A percentile compares a stretch with the other conserved stretches of the same genome.
Conservation (phyloP, 164 flowering plant species). For the Amborella trichopoda region DNA sequence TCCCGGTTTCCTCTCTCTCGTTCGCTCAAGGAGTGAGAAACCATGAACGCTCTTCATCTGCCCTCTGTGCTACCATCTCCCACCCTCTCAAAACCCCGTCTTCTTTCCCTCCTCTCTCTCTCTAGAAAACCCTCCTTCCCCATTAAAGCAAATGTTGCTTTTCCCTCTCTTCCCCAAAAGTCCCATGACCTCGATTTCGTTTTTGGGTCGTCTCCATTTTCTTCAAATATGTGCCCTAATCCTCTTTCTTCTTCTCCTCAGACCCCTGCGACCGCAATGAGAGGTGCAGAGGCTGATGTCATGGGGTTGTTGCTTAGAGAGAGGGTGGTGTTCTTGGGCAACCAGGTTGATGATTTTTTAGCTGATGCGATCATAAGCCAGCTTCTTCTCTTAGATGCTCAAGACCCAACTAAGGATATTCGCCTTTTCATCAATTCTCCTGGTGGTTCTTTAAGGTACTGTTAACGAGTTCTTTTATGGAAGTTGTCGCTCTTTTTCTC, state of each 20-base stretch:
- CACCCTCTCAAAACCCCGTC: no score
- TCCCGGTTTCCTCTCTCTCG: no score
- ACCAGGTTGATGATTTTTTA: conserved; percentile 60
- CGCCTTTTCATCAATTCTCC: conserved; percentile 72
- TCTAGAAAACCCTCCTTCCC: no score
- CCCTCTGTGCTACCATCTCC: no score
- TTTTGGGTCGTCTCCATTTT: conserved; percentile 3
- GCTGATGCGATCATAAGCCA: conserved; percentile 84
- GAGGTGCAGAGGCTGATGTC: conserved; percentile 56
- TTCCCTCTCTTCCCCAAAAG: no score
- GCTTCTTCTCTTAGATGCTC: conserved; percentile 69
- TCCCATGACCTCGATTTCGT: no score
- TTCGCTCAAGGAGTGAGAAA: no score
- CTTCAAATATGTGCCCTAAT: neutral
- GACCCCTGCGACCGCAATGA: conserved; percentile 31
- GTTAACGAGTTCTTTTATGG: neutral
- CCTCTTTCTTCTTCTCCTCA: conserved; percentile 22
- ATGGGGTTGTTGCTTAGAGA: conserved; percentile 72
- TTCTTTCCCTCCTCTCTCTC: no score
- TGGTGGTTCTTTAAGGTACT: conserved; percentile 85
- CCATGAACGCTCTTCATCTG: no score
- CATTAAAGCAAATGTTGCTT: no score
- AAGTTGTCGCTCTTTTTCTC: neutral
- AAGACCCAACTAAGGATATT: conserved; percentile 71
- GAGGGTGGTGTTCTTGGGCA: conserved; percentile 76